A percentile compares a stretch with the other conserved stretches of the same genome.
Conservation (phyloP, 192 early-diverging fungal genomes). For the Spinellus fusiger region DNA sequence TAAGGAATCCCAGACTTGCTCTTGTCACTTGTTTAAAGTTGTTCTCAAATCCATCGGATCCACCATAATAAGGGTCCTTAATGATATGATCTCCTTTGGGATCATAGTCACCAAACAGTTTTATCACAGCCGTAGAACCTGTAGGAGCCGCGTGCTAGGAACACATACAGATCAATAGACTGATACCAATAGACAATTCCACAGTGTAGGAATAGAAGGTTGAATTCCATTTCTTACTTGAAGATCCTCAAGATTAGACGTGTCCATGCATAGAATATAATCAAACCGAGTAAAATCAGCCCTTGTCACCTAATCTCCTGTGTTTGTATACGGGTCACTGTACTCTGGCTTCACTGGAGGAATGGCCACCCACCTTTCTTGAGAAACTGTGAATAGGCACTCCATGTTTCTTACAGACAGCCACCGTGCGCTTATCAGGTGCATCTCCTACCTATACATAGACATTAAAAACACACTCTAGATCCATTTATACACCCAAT, state of each 20-base stretch:
- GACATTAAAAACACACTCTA: neutral
- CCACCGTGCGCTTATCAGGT: conserved; percentile 65
- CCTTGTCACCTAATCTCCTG: conserved; percentile 24
- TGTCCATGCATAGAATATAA: conserved; percentile 91
- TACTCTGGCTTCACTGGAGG: neutral
- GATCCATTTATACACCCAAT: neutral
- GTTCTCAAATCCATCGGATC: conserved; percentile 64
- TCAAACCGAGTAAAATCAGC: conserved; percentile 73
- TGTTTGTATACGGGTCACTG: neutral
- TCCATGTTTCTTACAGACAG: conserved; percentile 62
- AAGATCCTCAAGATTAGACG: conserved; percentile 64
- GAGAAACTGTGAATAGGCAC: conserved; percentile 73
- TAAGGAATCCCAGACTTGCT: conserved; percentile 64
- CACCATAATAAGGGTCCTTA: conserved; percentile 71
- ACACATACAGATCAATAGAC: neutral
- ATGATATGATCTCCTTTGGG: conserved; percentile 66
- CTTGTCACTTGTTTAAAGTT: conserved; percentile 73
- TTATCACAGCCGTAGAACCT: conserved; percentile 36
- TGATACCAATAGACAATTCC: conserved; percentile 27
- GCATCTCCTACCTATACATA: conserved; percentile 44
- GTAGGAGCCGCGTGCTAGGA: conserved; percentile 17
- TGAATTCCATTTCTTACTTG: conserved; percentile 19
- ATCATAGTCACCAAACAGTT: conserved; percentile 78
- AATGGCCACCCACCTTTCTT: conserved; percentile 50
- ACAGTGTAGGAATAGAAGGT: neutral